Evolutionary conservation across 257 asterid species (phyloP).

Genomic region (Handroanthus guayacan): DNA sequence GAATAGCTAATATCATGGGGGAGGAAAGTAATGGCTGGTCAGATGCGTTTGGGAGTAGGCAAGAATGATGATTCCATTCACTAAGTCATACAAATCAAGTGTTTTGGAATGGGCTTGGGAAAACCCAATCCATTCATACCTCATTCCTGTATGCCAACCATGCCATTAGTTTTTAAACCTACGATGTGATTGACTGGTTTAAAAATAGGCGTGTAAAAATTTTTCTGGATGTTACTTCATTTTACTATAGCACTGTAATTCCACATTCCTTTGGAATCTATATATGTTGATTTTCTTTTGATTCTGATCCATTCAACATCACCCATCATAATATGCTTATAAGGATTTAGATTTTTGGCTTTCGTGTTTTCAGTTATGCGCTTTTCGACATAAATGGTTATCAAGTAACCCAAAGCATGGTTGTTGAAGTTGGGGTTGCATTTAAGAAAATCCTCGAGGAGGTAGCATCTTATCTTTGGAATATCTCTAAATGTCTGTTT

Average conservation of each 20-base stretch:
- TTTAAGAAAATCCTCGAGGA: constrained; percentile 92
- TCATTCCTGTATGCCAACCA: too few species aligned
- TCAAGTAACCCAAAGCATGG: constrained; percentile 86
- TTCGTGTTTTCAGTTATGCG: constrained; percentile 64
- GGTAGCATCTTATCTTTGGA: constrained; percentile 52
- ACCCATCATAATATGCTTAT: background rate
- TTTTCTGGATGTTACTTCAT: background rate
- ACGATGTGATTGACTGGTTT: constrained; percentile 7
- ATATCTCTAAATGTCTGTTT: constrained; percentile 8
- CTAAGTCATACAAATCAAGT: too few species aligned
- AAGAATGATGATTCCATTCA: too few species aligned
- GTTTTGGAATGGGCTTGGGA: too few species aligned
- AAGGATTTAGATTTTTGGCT: constrained; percentile 21
- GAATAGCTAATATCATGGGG: too few species aligned
- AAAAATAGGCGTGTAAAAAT: background rate
- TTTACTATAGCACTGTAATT: background rate
- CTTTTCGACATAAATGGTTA: constrained; percentile 81
- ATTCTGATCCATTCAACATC: constrained; percentile 20
- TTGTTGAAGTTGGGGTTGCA: constrained; percentile 81
- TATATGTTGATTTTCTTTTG: constrained; percentile 10
- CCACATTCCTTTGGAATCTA: constrained; percentile 23
- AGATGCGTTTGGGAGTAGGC: too few species aligned
- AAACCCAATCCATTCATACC: too few species aligned
- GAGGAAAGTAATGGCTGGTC: too few species aligned
- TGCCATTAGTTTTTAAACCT: background rate